Evolutionary conservation across 495 filamentous ascomycete species (phyloP).

Genomic region (Rhizodiscina lignyota): DNA sequence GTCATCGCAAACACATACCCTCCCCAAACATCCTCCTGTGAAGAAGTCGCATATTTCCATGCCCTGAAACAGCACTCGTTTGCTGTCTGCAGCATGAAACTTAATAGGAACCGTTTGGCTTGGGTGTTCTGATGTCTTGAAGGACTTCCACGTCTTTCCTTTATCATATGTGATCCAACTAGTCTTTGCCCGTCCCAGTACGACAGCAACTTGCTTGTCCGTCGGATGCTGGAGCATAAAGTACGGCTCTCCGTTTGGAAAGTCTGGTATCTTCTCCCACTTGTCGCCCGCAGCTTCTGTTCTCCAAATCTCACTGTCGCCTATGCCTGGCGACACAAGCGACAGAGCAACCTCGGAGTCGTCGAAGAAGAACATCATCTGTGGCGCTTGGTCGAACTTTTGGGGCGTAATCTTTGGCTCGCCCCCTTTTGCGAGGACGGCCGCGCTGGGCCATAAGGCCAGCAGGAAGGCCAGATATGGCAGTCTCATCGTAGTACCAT

Average conservation of each 20-base stretch:
- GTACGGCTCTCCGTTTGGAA: slow-evolving; percentile 41
- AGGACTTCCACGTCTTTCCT: slow-evolving; percentile 63
- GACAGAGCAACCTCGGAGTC: slow-evolving; percentile 58
- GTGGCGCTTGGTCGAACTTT: slow-evolving; percentile 43
- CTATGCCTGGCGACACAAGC: no score
- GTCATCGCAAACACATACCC: slow-evolving; percentile 8
- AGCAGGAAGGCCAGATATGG: slow-evolving; percentile 2
- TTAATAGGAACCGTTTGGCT: slow-evolving; percentile 21
- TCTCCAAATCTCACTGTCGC: slow-evolving; percentile 52
- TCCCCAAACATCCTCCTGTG: slow-evolving; percentile 18
- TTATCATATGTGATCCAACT: slow-evolving; percentile 73
- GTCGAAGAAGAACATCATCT: slow-evolving; percentile 68
- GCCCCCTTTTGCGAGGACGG: slow-evolving; percentile 28
- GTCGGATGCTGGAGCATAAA: slow-evolving; percentile 56
- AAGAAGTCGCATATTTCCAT: slow-evolving; percentile 40
- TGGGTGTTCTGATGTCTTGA: slow-evolving; percentile 37
- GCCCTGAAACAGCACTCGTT: slow-evolving; percentile 46
- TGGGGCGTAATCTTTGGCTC: slow-evolving; percentile 33
- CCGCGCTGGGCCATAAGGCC: no score
- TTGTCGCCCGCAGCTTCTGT: slow-evolving; percentile 61
- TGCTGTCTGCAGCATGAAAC: slow-evolving; percentile 24
- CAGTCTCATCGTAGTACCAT: no score
- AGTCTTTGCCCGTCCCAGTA: slow-evolving; percentile 40
- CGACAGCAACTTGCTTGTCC: slow-evolving; percentile 62
- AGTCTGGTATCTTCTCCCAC: slow-evolving; percentile 50